A percentile compares a stretch with the other conserved stretches of the same genome.
Evolutionary conservation across 306 rosid species (phyloP).

Genomic region (Quercus mongolica): DNA sequence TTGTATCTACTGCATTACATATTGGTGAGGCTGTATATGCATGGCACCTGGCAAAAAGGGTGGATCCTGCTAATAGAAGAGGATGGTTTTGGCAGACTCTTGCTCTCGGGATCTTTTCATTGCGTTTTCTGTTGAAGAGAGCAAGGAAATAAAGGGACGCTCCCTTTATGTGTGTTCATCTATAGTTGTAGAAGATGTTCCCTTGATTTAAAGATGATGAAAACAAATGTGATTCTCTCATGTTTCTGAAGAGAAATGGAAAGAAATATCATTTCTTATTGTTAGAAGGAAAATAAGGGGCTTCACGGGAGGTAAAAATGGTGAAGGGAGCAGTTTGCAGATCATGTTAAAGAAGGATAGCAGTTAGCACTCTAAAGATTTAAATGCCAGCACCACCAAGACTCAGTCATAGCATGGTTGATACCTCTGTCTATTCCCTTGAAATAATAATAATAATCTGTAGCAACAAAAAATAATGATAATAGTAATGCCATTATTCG

Average conservation of each 20-base stretch:
- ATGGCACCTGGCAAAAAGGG: constrained; percentile 68
- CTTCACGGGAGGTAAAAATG: background rate
- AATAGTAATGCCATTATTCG: too few relatives aligned
- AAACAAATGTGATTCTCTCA: background rate
- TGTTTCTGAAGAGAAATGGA: background rate
- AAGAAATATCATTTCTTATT: background rate
- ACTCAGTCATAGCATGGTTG: too few relatives aligned
- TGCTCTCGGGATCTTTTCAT: constrained; percentile 62
- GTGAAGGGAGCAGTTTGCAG: background rate
- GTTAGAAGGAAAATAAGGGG: background rate
- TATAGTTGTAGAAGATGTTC: background rate
- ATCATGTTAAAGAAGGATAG: too few relatives aligned
- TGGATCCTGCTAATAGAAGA: constrained; percentile 68
- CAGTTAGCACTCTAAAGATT: too few relatives aligned
- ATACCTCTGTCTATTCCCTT: too few relatives aligned
- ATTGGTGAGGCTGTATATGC: constrained; percentile 62
- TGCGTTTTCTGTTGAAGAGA: constrained; percentile 71
- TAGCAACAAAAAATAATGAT: too few relatives aligned
- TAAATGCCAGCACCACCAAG: too few relatives aligned
- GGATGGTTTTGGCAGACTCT: constrained; percentile 95
- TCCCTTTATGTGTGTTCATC: background rate
- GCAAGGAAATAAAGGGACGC: constrained; percentile 25
- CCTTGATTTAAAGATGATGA: background rate
- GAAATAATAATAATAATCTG: too few relatives aligned
- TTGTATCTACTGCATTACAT: constrained; percentile 40